Percentiles rank a stretch among this genome's conserved stretches.
These are phyloP conservation scores for Aureobasidium sp. DNA, from an alignment of 2,329 filamentous ascomycete genomes.

Conservation along the genomic window DNA sequence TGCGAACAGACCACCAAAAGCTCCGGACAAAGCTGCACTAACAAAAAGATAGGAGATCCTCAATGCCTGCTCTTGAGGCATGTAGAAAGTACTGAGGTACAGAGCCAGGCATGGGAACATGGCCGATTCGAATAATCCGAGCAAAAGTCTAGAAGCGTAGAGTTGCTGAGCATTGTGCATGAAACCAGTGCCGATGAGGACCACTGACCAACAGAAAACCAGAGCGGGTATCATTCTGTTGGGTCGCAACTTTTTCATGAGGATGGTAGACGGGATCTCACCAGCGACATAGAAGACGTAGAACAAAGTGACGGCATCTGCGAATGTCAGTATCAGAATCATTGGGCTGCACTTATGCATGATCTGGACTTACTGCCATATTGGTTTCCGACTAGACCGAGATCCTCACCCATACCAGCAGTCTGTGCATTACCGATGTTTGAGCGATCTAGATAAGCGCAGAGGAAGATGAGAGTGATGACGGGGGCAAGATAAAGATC, in stretches of 20 bases:
- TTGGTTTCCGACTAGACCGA: conserved; percentile 66
- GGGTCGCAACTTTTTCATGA: conserved; percentile 49
- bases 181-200: conserved; percentile 76
- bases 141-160: conserved; percentile 72
- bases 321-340: neutral
- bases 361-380: conserved; percentile 59
- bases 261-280: conserved; percentile 51
- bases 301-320: conserved; percentile 43
- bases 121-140: conserved; percentile 75
- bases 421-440: conserved; percentile 69
- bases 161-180: conserved; percentile 71
- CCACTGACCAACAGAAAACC: conserved; percentile 63
- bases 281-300: conserved; percentile 51
- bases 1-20: conserved; percentile 76
- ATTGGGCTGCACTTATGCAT: neutral
- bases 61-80: conserved; percentile 74
- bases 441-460: conserved; percentile 78
- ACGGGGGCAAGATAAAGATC: conserved; percentile 71
- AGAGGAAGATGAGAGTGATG: conserved; percentile 75
- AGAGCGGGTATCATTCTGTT: conserved; percentile 66
- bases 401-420: conserved; percentile 68
- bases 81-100: conserved; percentile 82
- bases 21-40: conserved; percentile 74
- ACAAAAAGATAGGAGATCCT: conserved; percentile 80
- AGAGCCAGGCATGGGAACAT: conserved; percentile 68